Conservation (phyloP, 495 filamentous ascomycete species). For the Barbatosphaeria neglecta region DNA sequence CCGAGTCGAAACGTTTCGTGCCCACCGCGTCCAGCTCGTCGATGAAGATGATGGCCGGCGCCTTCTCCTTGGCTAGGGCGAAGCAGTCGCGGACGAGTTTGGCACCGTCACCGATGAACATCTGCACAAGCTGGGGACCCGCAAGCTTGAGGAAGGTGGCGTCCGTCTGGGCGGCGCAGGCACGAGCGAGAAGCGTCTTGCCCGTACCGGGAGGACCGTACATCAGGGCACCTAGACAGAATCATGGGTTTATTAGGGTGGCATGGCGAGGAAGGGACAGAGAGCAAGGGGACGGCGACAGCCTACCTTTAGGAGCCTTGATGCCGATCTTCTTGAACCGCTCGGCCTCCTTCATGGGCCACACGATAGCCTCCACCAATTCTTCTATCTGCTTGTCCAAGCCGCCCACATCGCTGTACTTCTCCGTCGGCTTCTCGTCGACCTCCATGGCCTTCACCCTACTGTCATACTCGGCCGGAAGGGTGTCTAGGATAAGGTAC, state of each 20-base stretch:
- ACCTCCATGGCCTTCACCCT: constrained; percentile 99
- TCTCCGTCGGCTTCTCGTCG: constrained; percentile 98
- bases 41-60: constrained; percentile 98
- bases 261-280: not conserved
- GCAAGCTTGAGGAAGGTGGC: constrained; percentile 99
- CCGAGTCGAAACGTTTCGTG: constrained; percentile 97
- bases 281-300: not conserved
- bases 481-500: constrained; percentile 94
- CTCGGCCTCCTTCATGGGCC: constrained; percentile 99
- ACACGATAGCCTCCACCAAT: constrained; percentile 97
- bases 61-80: constrained; percentile 94
- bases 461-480: constrained; percentile 98
- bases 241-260: not conserved
- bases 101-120: constrained; percentile 99
- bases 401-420: constrained; percentile 96
- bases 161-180: constrained; percentile 95
- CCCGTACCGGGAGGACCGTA: constrained; percentile 96
- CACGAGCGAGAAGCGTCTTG: constrained; percentile 93
- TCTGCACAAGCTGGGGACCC: constrained; percentile 97
- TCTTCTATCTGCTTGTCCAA: constrained; percentile 99
- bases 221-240: constrained; percentile 73
- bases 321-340: constrained; percentile 99
- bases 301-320: constrained; percentile 95
- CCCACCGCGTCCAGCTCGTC: constrained; percentile 96
- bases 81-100: constrained; percentile 98